Conservation (phyloP, 1,139 yeast genomes). For the Debaryomycetaceae sp. region DNA sequence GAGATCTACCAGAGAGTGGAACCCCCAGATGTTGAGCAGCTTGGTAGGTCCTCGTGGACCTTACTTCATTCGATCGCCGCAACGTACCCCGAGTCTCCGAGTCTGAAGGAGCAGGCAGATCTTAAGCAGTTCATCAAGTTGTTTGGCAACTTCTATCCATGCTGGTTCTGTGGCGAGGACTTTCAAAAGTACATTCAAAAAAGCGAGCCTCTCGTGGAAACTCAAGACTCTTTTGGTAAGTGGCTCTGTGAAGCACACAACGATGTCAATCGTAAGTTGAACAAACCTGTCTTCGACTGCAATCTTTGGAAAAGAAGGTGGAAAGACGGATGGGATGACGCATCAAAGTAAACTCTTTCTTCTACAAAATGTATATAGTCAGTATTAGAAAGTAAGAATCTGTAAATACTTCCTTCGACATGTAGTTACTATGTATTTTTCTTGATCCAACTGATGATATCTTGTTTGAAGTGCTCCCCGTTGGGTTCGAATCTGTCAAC, state of each 20-base stretch:
- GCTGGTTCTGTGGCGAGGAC: constrained; percentile 92
- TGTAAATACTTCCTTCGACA: not conserved
- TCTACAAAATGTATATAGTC: constrained; percentile 1
- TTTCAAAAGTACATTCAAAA: constrained; percentile 59
- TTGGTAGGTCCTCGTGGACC: constrained; percentile 93
- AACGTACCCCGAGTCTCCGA: constrained; percentile 72
- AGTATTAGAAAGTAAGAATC: not conserved
- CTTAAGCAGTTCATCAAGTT: constrained; percentile 65
- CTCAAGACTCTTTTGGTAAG: constrained; percentile 75
- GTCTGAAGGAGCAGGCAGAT: constrained; percentile 59
- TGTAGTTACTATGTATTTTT: constrained; percentile 7
- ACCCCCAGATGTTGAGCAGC: constrained; percentile 82
- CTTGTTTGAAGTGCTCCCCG: constrained; percentile 42
- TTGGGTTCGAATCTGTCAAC: constrained; percentile 47
- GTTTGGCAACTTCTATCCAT: constrained; percentile 84
- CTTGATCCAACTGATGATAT: constrained; percentile 54
- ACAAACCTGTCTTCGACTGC: constrained; percentile 85
- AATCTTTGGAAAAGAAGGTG: constrained; percentile 89
- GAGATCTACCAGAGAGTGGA: constrained; percentile 43
- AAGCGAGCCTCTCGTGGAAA: constrained; percentile 63
- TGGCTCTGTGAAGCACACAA: constrained; percentile 98
- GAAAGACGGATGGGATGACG: constrained; percentile 71
- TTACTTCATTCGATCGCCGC: constrained; percentile 90
- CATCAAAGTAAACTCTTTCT: not conserved
- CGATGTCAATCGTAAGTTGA: constrained; percentile 77